Conservation (phyloP, 1,139 yeast genomes). For the Magnusiomyces starmeri region DNA sequence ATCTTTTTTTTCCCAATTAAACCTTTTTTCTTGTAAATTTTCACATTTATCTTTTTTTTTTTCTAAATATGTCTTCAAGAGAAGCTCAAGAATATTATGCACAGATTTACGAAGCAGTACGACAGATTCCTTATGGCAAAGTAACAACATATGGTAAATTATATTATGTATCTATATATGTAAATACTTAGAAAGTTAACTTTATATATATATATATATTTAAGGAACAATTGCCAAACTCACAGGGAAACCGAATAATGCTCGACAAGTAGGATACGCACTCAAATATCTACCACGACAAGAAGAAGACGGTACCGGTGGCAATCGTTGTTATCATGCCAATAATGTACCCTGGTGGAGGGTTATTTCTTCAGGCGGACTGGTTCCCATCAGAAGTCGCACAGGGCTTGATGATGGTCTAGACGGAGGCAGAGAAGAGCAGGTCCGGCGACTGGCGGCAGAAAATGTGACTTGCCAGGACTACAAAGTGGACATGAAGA, state of each 20-base stretch:
- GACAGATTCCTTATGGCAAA: slow-evolving; percentile 52
- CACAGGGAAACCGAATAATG: slow-evolving; percentile 53
- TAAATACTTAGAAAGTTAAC: no score
- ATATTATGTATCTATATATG: no score
- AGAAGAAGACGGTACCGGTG: slow-evolving; percentile 17
- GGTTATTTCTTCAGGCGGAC: slow-evolving; percentile 56
- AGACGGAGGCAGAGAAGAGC: slow-evolving; percentile 40
- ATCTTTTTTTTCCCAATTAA: background rate
- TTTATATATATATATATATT: slow-evolving; percentile 16
- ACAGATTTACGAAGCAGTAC: slow-evolving; percentile 52
- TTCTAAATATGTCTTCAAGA: slow-evolving; percentile 18
- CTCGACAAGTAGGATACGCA: slow-evolving; percentile 69
- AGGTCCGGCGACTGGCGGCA: slow-evolving; percentile 39
- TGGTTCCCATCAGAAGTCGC: slow-evolving; percentile 48
- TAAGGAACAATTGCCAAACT: slow-evolving; percentile 60
- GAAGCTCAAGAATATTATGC: slow-evolving; percentile 53
- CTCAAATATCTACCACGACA: slow-evolving; percentile 44
- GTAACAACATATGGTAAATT: slow-evolving; percentile 62
- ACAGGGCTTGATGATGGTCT: background rate
- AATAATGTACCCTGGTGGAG: slow-evolving; percentile 74
- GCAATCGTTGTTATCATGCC: slow-evolving; percentile 26
- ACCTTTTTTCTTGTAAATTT: background rate
- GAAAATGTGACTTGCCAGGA: slow-evolving; percentile 44
- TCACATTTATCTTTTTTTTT: background rate
- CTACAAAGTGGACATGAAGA: slow-evolving; percentile 40